Conservation (phyloP, 129 eudicot genomes). For the Silybum marianum region DNA sequence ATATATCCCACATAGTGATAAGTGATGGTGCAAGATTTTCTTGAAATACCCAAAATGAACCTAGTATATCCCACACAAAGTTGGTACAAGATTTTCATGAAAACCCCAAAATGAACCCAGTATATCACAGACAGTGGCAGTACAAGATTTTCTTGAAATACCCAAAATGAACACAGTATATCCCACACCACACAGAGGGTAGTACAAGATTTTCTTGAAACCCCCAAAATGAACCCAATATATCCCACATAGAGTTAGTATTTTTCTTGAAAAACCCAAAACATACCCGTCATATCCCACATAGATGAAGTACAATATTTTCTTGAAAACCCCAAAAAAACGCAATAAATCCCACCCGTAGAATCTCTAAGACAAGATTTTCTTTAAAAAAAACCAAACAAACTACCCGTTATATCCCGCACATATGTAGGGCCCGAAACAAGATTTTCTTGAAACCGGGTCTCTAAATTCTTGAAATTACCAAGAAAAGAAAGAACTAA, state of each 20-base stretch:
- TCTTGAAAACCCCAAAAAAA: not conserved
- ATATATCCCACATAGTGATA: not conserved
- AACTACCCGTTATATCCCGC: not conserved
- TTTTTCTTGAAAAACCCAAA: not conserved
- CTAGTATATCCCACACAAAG: not conserved
- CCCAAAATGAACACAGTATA: not conserved
- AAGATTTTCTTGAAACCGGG: not conserved
- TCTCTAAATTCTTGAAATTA: conserved; percentile 5
- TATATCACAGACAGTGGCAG: not conserved
- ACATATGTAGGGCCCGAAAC: not conserved
- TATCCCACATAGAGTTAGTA: not conserved
- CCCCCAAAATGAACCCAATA: not conserved
- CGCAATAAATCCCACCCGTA: not conserved
- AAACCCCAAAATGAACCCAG: not conserved
- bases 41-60: not conserved
- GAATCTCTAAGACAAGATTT: not conserved
- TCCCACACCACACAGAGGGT: not conserved
- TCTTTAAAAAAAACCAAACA: not conserved
- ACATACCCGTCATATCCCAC: not conserved
- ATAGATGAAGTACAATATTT: not conserved
- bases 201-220: not conserved
- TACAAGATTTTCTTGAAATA: not conserved
- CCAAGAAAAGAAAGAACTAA: not conserved
- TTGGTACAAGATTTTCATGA: not conserved
- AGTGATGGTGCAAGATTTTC: not conserved